Conservation (phyloP, 108 stramenopile species). For the Aurantiochytrium sp. region DNA sequence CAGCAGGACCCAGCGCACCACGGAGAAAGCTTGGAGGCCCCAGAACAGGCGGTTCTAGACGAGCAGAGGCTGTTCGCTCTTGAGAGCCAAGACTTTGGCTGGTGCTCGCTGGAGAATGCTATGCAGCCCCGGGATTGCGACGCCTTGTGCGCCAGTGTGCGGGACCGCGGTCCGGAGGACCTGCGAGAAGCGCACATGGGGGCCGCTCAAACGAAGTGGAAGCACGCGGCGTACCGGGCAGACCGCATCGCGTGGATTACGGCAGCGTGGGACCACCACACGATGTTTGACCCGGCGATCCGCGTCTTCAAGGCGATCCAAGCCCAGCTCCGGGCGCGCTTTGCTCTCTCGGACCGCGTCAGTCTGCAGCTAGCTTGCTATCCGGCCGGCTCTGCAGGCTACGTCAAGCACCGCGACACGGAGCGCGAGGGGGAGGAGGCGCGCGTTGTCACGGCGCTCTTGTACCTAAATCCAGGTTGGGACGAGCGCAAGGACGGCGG, state of each 20-base stretch:
- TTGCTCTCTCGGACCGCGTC: background rate
- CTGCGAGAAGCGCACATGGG: background rate
- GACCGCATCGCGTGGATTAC: constrained; percentile 5
- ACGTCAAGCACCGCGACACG: background rate
- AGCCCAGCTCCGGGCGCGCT: background rate
- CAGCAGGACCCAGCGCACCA: no score
- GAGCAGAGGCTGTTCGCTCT: background rate
- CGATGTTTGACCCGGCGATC: background rate
- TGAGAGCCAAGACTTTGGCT: background rate
- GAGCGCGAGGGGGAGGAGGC: background rate
- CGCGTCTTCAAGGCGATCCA: background rate
- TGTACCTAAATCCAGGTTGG: constrained; percentile 4
- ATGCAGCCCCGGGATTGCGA: background rate
- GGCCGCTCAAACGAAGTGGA: background rate
- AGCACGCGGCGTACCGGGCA: background rate
- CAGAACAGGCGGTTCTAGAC: background rate
- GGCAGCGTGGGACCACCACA: constrained; percentile 10
- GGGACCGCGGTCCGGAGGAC: background rate
- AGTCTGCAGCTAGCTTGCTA: constrained; percentile 13
- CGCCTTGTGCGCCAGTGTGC: background rate
- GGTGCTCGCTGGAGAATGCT: background rate
- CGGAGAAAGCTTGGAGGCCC: no score
- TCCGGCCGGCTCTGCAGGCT: background rate
- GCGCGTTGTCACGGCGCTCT: background rate
- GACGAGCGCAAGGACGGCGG: background rate